Percentiles rank a stretch among this genome's conserved stretches.
Conservation (phyloP, 2,329 filamentous ascomycete genomes). For the Massarina eburnea region DNA sequence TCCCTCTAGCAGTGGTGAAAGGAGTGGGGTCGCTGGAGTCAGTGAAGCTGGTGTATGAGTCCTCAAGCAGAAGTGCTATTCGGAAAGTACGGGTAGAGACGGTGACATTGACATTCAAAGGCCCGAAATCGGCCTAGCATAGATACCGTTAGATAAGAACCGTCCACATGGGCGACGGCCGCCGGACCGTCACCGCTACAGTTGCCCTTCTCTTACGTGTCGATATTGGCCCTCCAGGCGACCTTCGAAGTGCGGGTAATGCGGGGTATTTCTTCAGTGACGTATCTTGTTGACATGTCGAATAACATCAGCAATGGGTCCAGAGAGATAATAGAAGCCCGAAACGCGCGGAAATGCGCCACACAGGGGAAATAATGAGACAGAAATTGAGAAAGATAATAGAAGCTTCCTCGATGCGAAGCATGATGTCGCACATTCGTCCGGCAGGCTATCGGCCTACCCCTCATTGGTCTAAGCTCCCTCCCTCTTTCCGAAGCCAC, state of each 20-base stretch:
- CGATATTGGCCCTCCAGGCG: no score
- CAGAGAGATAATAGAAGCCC: no score
- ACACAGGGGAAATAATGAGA: not conserved
- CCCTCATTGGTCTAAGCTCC: constrained; percentile 37
- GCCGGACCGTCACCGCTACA: not conserved
- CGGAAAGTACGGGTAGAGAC: constrained; percentile 17
- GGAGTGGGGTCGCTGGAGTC: not conserved
- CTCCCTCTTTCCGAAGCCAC: constrained; percentile 12
- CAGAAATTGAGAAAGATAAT: no score
- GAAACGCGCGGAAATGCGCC: not conserved
- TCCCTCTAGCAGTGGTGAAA: constrained; percentile 1
- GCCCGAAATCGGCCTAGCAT: constrained; percentile 34
- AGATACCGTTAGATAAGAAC: constrained; percentile 37
- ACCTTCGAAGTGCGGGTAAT: no score
- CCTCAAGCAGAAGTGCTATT: not conserved
- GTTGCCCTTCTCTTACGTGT: not conserved
- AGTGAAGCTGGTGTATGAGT: constrained; percentile 1
- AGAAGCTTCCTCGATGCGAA: no score
- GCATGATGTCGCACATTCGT: no score
- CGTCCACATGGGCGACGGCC: constrained; percentile 1
- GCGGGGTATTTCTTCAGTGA: not conserved
- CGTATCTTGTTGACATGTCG: not conserved
- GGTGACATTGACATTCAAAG: constrained; percentile 20
- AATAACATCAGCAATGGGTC: no score
- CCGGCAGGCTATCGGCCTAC: not conserved